A percentile compares a stretch with the other conserved stretches of the same genome.
These are phyloP conservation scores for Aspergillus oerlinghausenensis DNA, from an alignment of 2,329 filamentous ascomycete species.

Conservation along the genomic window DNA sequence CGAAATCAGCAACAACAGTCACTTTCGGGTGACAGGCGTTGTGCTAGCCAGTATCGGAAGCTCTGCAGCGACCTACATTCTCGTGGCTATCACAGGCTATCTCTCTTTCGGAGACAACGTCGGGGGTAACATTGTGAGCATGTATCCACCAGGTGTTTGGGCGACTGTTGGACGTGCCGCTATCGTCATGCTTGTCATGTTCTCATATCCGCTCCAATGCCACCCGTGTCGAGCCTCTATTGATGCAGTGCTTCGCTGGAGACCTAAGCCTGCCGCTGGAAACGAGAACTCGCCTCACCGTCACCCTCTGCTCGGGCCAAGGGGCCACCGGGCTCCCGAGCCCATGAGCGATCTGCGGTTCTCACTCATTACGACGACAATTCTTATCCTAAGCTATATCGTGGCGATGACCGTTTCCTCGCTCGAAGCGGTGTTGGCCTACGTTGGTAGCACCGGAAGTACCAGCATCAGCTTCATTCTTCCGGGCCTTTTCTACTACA, in stretches of 20 bases:
- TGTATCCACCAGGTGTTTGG: constrained; percentile 74
- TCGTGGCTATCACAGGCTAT: constrained; percentile 93
- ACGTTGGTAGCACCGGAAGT: constrained; percentile 89
- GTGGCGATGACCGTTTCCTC: constrained; percentile 88
- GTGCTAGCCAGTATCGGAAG: constrained; percentile 80
- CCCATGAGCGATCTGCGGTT: constrained; percentile 84
- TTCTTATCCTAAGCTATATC: constrained; percentile 79
- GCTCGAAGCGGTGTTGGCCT: constrained; percentile 85
- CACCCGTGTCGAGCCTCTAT: constrained; percentile 95
- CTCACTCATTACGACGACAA: constrained; percentile 78
- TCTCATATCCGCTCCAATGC: constrained; percentile 91
- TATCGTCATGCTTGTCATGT: constrained; percentile 93
- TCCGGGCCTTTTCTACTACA: constrained; percentile 95
- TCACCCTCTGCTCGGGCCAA: constrained; percentile 38
- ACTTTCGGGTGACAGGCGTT: constrained; percentile 71
- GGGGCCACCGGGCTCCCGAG: constrained; percentile 44
- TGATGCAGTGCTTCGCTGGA: constrained; percentile 91
- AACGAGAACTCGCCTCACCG: constrained; percentile 42
- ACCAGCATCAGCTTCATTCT: constrained; percentile 97
- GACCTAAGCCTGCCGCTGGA: constrained; percentile 50
- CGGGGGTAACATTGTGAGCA: constrained; percentile 85
- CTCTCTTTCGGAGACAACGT: constrained; percentile 90
- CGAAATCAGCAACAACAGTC: constrained; percentile 82
- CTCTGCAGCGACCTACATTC: constrained; percentile 78
- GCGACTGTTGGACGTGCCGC: constrained; percentile 92